A percentile compares a stretch with the other conserved stretches of the same genome.
Evolutionary conservation across 352 stramenopile species (phyloP).

Genomic region (Pythium guiyangense): DNA sequence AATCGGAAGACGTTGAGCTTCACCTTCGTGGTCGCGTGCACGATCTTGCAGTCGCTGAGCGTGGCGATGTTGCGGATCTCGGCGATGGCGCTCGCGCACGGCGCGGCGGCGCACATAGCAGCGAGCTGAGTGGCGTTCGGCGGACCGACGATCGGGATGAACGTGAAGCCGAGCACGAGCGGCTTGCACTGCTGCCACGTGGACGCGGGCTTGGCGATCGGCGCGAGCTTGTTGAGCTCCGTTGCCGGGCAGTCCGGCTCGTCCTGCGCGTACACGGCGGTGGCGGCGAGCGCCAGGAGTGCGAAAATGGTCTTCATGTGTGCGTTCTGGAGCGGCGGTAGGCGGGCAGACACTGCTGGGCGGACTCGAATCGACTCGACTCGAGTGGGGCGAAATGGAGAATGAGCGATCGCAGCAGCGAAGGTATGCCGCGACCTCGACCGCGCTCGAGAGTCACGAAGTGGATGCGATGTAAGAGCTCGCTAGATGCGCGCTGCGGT

Average conservation of each 20-base stretch:
- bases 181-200: not conserved
- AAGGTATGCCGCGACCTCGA: too few relatives aligned
- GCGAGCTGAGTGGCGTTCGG: constrained; percentile 1
- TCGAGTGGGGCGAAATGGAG: constrained; percentile 1
- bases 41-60: constrained; percentile 1
- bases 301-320: not conserved
- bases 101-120: not conserved
- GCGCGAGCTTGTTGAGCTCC: constrained; percentile 1
- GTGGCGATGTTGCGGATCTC: not conserved
- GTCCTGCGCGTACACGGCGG: not conserved
- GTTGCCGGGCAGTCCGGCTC: not conserved
- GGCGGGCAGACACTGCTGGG: too few relatives aligned
- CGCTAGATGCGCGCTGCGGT: too few relatives aligned
- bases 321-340: not conserved
- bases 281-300: not conserved
- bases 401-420: too few relatives aligned
- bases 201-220: not conserved
- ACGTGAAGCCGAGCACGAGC: not conserved
- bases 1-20: constrained; percentile 3
- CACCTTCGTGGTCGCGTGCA: not conserved
- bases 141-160: not conserved
- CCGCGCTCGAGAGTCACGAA: too few relatives aligned
- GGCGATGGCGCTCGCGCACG: not conserved
- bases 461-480: too few relatives aligned
- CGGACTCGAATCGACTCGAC: too few relatives aligned